Percentiles rank a stretch among this genome's conserved stretches.
Evolutionary conservation across 2,329 filamentous ascomycete species (phyloP).

Genomic region (Pseudocercospora pini-densiflorae): DNA sequence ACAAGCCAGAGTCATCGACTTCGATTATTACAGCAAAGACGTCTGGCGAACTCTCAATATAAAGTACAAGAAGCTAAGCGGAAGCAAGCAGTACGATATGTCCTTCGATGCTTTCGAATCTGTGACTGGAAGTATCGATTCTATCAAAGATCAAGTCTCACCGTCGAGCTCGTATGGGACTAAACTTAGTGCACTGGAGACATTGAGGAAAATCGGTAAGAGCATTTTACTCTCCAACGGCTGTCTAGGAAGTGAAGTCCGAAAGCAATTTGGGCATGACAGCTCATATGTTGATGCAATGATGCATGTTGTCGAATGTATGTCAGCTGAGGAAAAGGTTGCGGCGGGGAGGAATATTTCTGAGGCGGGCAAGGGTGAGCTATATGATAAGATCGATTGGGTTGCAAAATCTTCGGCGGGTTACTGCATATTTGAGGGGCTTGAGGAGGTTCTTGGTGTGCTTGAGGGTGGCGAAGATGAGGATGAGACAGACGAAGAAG

Average conservation of each 20-base stretch:
- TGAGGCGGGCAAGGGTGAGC: conserved; percentile 8
- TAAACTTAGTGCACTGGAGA: conserved; percentile 18
- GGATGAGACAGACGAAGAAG: conserved; percentile 29
- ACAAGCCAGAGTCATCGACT: neutral
- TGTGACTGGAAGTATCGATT: conserved; percentile 12
- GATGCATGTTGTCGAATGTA: neutral
- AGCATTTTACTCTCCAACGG: conserved; percentile 12
- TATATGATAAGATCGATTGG: conserved; percentile 18
- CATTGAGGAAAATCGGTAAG: conserved; percentile 16
- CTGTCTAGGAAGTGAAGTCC: conserved; percentile 10
- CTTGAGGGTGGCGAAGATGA: neutral
- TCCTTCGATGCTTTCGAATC: neutral
- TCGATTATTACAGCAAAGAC: neutral
- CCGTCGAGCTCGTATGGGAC: conserved; percentile 9
- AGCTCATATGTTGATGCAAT: conserved; percentile 3
- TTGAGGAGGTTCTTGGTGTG: neutral
- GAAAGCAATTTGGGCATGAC: conserved; percentile 11
- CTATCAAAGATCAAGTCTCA: neutral
- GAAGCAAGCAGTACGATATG: conserved; percentile 2
- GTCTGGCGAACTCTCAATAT: neutral
- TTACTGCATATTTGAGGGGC: neutral
- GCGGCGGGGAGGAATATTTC: conserved; percentile 13
- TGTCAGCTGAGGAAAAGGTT: neutral
- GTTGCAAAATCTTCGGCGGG: neutral
- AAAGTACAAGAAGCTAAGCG: conserved; percentile 3